Evolutionary conservation across 192 early-diverging fungal genomes (phyloP), one percentile per base, ranked within the genome.

Genomic region (Entomortierella beljakovae): DNA sequence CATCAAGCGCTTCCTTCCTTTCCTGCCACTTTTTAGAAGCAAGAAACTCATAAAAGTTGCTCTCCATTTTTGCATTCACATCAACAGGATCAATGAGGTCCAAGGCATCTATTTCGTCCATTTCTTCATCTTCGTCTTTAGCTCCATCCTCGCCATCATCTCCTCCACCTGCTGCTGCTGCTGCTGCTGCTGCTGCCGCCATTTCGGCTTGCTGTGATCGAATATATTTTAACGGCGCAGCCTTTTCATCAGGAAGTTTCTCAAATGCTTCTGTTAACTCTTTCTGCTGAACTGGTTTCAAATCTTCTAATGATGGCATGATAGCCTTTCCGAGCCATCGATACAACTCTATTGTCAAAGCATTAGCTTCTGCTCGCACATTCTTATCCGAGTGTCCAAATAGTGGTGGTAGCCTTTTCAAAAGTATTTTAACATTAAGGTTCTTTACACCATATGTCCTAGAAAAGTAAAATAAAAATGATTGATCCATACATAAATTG

Each of bases 11-110:
- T 65, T 98, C 96, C 66, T 97, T 97, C 72, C 98, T 88, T 72
- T 98, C 97, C 81, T 97, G 91, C 98, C 98, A 99, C 70, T 98
- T 98, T 46, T 90, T 85, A 7, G 96, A 94, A 2, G 90, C 92
- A 70, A 95, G 66, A 13, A 90, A 61, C 18, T 89, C 86, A 74
- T 95, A 90, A 72, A 96, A 98, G 55, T 92, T 90, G 42, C 85
- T 86, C 1, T 94, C 88, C 38, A 99, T 84, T 84, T 97, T 97
- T 42, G 89, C 88, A 29, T 92, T 86, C n/a, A 99, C 90, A 60
- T 96, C 93, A 10, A 99, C 92, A 3, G 97, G 92, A 57, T 99
- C 98, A 0, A 89, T 86, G 18, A 98, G 80, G 57, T 96, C 95
- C 69, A 90, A 93, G 3, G 89, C 85, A 79, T 95, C 94, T 37